Evolutionary conservation across 1,284 basidiomycete genomes (phyloP).

Genomic region (Neolentinus lepideus): DNA sequence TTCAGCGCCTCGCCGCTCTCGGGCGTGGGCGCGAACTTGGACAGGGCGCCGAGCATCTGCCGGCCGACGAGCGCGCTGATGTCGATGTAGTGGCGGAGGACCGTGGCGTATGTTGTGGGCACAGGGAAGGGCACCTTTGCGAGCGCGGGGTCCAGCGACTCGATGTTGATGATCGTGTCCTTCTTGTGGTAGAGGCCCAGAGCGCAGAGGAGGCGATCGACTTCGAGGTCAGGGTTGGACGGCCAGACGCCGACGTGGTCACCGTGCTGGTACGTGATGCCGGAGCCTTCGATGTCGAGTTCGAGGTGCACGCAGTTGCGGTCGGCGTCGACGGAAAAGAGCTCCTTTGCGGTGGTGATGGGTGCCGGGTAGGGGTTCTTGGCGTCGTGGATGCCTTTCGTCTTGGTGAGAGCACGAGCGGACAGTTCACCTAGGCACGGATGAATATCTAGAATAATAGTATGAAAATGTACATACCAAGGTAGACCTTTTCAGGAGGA

Average conservation of each 20-base stretch:
- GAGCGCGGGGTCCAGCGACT: constrained; percentile 93
- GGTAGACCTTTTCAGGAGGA: constrained; percentile 81
- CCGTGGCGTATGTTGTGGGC: constrained; percentile 91
- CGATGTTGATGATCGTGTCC: constrained; percentile 82
- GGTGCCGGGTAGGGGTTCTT: constrained; percentile 96
- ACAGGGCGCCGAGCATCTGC: constrained; percentile 83
- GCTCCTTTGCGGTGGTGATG: constrained; percentile 71
- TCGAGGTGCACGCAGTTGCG: constrained; percentile 96
- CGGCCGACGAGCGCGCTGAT: constrained; percentile 90
- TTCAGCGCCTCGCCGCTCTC: constrained; percentile 72
- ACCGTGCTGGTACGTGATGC: constrained; percentile 97
- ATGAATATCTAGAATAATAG: not conserved
- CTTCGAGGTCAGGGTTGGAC: constrained; percentile 87
- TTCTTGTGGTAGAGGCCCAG: constrained; percentile 80
- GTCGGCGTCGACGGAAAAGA: constrained; percentile 71
- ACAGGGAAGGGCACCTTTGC: constrained; percentile 99
- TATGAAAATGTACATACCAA: constrained; percentile 46
- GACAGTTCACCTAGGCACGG: constrained; percentile 71
- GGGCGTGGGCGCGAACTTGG: constrained; percentile 84
- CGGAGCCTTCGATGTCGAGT: constrained; percentile 90
- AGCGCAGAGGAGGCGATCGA: constrained; percentile 81
- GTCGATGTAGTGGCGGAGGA: constrained; percentile 96
- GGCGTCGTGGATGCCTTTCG: constrained; percentile 91
- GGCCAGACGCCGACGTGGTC: constrained; percentile 99
- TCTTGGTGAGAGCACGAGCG: constrained; percentile 82